phyloP scores from a whole-genome alignment of 202 grass and related monocot genomes.

The Zoysia matrella region DNA sequence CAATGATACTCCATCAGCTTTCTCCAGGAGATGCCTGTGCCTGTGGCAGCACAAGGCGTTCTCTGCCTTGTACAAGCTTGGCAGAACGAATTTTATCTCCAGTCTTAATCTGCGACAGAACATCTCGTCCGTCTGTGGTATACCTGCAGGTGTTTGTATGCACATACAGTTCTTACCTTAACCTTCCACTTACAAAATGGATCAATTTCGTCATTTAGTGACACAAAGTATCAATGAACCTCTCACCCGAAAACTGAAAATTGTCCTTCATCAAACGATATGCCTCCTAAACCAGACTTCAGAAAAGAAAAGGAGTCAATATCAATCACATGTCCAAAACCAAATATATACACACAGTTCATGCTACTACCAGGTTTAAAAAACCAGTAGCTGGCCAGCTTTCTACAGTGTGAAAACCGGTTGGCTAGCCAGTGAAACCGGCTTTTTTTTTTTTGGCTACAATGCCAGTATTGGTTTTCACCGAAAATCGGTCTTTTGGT shows the following conservation, averaged over 20 bases:
- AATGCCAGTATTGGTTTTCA: too few species aligned
- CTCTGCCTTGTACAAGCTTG: constrained; percentile 74
- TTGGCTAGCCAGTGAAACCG: too few species aligned
- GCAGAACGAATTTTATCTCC: constrained; percentile 88
- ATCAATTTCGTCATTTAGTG: constrained; percentile 1
- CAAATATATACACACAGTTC: not conserved
- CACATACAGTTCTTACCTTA: constrained; percentile 2
- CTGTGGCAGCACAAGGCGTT: constrained; percentile 72
- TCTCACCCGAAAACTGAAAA: constrained; percentile 94
- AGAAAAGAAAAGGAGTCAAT: constrained; percentile 5
- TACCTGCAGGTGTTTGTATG: constrained; percentile 61
- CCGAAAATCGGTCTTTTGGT: too few species aligned
- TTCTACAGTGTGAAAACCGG: too few species aligned
- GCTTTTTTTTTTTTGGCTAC: too few species aligned
- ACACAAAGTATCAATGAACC: not conserved
- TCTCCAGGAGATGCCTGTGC: constrained; percentile 31
- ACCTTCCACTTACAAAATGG: not conserved
- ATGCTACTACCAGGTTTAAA: not conserved
- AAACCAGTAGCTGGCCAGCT: too few species aligned
- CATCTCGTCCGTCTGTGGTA: constrained; percentile 73
- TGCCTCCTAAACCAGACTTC: constrained; percentile 89
- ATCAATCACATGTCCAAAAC: not conserved
- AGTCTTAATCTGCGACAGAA: constrained; percentile 84
- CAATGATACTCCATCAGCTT: constrained; percentile 45
- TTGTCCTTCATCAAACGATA: constrained; percentile 96